Percentiles rank a stretch among this genome's conserved stretches.
These are phyloP conservation scores for Candida loeiensis DNA, from an alignment of 805 yeast genomes.

Conservation along the genomic window DNA sequence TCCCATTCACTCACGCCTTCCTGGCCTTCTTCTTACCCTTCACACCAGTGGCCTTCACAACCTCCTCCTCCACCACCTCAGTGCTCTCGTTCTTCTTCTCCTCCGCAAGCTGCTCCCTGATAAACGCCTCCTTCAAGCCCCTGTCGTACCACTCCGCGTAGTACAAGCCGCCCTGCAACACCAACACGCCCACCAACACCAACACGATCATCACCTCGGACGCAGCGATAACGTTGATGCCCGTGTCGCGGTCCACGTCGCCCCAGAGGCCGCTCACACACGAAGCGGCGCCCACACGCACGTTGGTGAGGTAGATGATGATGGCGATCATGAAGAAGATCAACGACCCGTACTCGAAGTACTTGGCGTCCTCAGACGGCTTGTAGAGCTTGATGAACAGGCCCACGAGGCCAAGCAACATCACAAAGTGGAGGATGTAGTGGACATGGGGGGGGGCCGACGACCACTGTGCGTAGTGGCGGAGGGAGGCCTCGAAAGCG, in stretches of 20 bases:
- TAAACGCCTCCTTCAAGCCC: conserved; percentile 31
- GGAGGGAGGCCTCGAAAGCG: conserved; percentile 57
- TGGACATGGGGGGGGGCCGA: conserved; percentile 55
- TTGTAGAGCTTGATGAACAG: conserved; percentile 73
- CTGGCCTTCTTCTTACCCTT: conserved; percentile 9
- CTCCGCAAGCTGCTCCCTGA: conserved; percentile 23
- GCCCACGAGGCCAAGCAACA: conserved; percentile 67
- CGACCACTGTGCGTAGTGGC: conserved; percentile 76
- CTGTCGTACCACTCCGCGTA: conserved; percentile 68
- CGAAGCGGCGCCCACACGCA: conserved; percentile 73
- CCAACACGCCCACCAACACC: conserved; percentile 70
- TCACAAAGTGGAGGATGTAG: conserved; percentile 59
- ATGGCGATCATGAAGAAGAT: conserved; percentile 68
- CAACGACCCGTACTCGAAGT: conserved; percentile 87
- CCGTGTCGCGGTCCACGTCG: conserved; percentile 82
- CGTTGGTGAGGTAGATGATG: conserved; percentile 80
- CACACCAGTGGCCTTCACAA: conserved; percentile 10
- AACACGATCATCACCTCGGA: conserved; percentile 73
- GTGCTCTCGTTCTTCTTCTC: conserved; percentile 11
- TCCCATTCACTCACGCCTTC: conserved; percentile 2
- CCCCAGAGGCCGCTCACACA: conserved; percentile 82
- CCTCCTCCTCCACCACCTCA: conserved; percentile 4
- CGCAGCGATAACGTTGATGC: conserved; percentile 89
- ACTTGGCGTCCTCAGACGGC: conserved; percentile 80
- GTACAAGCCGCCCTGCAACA: conserved; percentile 85